Percentiles rank a stretch among this genome's conserved stretches.
Conservation (phyloP, 208 protist species). For the Naegleria gruberi region DNA sequence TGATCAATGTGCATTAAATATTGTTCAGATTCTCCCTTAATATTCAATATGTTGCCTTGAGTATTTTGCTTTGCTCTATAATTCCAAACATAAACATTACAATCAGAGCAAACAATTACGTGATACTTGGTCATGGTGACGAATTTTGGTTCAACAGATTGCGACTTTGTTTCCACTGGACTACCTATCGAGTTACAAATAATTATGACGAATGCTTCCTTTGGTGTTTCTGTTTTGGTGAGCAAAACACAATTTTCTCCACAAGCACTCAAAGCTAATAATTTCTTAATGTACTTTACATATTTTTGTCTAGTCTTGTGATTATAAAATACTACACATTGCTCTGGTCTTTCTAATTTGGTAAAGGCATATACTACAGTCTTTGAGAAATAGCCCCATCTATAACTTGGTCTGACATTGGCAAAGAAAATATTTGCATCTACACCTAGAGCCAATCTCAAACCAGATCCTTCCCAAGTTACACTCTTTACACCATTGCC, state of each 20-base stretch:
- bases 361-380: slow-evolving; percentile 82
- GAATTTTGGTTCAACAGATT: slow-evolving; percentile 74
- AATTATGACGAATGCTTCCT: slow-evolving; percentile 20
- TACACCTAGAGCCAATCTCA: slow-evolving; percentile 83
- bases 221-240: slow-evolving; percentile 47
- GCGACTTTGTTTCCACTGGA: slow-evolving; percentile 76
- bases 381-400: slow-evolving; percentile 81
- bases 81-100: slow-evolving; percentile 87
- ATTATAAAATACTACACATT: slow-evolving; percentile 89
- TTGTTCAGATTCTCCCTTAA: slow-evolving; percentile 47
- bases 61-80: slow-evolving; percentile 60
- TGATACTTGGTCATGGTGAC: slow-evolving; percentile 76
- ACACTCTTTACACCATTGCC: slow-evolving; percentile 69
- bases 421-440: slow-evolving; percentile 92
- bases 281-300: slow-evolving; percentile 71
- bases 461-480: slow-evolving; percentile 82
- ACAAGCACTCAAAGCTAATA: slow-evolving; percentile 60
- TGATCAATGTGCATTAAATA: slow-evolving; percentile 82
- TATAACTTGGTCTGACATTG: slow-evolving; percentile 87
- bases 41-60: neutral
- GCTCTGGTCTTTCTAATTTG: slow-evolving; percentile 72
- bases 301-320: slow-evolving; percentile 72
- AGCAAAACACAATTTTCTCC: slow-evolving; percentile 76
- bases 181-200: slow-evolving; percentile 84
- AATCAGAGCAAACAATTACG: slow-evolving; percentile 75